phyloP scores from a whole-genome alignment of 352 stramenopile genomes.

The Globisporangium cederbergense region DNA sequence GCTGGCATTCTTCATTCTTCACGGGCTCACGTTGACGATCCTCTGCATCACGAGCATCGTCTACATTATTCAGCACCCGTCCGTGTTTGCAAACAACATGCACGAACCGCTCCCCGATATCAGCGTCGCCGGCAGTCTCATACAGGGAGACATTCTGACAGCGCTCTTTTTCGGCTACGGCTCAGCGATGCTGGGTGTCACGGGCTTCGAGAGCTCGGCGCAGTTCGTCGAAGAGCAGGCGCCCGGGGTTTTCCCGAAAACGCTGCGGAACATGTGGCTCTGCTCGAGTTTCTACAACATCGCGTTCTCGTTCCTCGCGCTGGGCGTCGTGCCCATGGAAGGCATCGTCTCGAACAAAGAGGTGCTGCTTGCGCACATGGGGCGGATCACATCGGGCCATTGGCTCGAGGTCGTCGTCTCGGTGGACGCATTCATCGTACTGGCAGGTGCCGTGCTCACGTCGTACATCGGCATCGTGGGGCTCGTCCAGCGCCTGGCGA shows the following conservation, averaged over 20 bases:
- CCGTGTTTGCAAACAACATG: slow-evolving; percentile 58
- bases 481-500: slow-evolving; percentile 55
- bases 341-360: slow-evolving; percentile 43
- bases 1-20: slow-evolving; percentile 70
- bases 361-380: slow-evolving; percentile 64
- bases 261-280: slow-evolving; percentile 79
- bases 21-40: slow-evolving; percentile 55
- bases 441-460: slow-evolving; percentile 70
- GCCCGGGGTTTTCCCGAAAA: slow-evolving; percentile 77
- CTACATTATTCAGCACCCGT: slow-evolving; percentile 50
- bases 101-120: slow-evolving; percentile 35
- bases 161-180: slow-evolving; percentile 60
- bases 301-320: slow-evolving; percentile 53
- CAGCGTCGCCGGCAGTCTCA: slow-evolving; percentile 21
- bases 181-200: slow-evolving; percentile 74
- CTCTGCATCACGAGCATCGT: slow-evolving; percentile 46
- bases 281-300: slow-evolving; percentile 81
- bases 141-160: slow-evolving; percentile 26
- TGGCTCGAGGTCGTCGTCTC: slow-evolving; percentile 32
- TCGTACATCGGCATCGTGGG: slow-evolving; percentile 65
- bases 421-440: slow-evolving; percentile 76
- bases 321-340: slow-evolving; percentile 63
- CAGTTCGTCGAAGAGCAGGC: slow-evolving; percentile 87
- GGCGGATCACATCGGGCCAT: slow-evolving; percentile 22
- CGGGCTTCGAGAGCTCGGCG: slow-evolving; percentile 77